Evolutionary conservation across 257 asterid species (phyloP).

Genomic region (Solanum pinnatisectum): DNA sequence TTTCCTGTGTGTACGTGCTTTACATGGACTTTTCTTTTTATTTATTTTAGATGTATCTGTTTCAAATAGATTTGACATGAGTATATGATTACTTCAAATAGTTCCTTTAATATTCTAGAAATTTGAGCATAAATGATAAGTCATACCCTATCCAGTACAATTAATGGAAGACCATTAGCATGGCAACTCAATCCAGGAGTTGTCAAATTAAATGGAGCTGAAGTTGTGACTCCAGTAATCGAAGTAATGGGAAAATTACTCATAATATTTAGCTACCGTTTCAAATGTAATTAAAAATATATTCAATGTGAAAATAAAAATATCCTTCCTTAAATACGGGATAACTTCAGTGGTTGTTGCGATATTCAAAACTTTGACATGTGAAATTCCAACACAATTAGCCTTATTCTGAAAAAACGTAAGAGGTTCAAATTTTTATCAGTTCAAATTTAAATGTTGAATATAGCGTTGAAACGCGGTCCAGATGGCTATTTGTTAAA

Average conservation of each 20-base stretch:
- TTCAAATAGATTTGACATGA: background rate
- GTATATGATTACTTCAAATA: background rate
- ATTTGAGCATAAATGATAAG: background rate
- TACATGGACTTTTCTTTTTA: background rate
- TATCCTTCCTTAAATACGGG: background rate
- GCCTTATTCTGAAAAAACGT: rapidly evolving
- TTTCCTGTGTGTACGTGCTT: background rate
- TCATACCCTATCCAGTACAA: background rate
- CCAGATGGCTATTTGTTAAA: background rate
- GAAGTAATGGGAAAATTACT: too few species aligned
- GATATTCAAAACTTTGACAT: background rate
- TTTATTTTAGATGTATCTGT: background rate
- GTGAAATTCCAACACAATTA: background rate
- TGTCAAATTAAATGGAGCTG: too few species aligned
- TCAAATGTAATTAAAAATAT: background rate
- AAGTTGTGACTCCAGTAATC: too few species aligned
- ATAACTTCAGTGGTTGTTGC: background rate
- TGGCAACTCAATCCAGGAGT: too few species aligned
- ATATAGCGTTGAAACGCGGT: background rate
- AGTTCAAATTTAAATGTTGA: background rate
- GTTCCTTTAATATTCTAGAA: background rate
- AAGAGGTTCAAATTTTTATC: background rate
- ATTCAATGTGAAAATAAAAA: background rate
- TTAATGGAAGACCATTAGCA: background rate
- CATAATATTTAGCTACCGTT: background rate